Base-by-base conservation (phyloP, 495 filamentous ascomycete species). In the Sabuloglossum arenarium region DNA sequence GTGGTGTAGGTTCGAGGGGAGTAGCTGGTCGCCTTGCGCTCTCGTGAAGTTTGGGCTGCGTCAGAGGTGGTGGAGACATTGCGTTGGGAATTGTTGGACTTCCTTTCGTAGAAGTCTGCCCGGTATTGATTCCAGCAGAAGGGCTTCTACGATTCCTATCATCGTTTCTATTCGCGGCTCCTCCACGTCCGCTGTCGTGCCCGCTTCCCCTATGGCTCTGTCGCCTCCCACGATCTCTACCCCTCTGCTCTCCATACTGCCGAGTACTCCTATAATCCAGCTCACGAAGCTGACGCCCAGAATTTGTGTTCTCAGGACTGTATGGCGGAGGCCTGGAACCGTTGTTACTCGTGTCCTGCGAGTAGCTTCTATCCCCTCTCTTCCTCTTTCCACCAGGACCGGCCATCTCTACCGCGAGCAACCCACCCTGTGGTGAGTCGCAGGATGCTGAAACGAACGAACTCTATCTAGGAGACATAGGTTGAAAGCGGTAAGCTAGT, bases 271-370 rank as follows among this genome's bases (percentile, higher is more conserved):
- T 51, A 53, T 61, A 64, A 21, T 63, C 61, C 28, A 58, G 60
- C 25, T 62, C 58, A 50, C 72, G 75, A 54, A 72, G 69, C 47
- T 79, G 73, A 61, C 80, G 77, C 54, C 76, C 80, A 63, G 80
- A 71, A 61, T 70, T 69, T 59, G 80, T 62, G 54, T 75, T 75
- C 52, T 76, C 73, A 39, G 80, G 80, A 37, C 78, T 74, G 69
- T 84, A 77, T 54, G 80, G 79, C 56, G 80, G 82, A 53, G 79
- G 78, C 59, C 80, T 71, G 56, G 66, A 63, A 45, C 67, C 66
- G 60, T 79, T 75, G 61, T 78, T 70, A 42, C 63, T 67, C 37
- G 69, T 68, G 54, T 79, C 76, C 55, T 70, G 66, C 12, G 75
- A 73, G 62, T 68, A 77, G 28, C 65, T 69, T 61, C 75, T 66